Evolutionary conservation across 345 rosid species (phyloP), one percentile per base, ranked within the genome.

Genomic region (Iberis pinnata): DNA sequence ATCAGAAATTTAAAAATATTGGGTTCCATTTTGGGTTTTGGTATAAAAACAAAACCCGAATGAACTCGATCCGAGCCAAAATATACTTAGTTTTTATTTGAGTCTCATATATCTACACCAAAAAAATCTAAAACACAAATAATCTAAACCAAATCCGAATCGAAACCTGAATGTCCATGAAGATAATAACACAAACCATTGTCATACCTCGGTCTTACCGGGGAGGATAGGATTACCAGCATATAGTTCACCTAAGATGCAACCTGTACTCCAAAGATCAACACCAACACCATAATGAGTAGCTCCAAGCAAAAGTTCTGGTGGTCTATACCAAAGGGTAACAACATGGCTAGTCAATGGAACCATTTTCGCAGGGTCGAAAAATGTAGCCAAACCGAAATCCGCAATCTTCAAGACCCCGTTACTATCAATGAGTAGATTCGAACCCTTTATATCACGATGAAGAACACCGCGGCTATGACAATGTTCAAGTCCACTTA

Each of bases 241-340:
- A 56, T 87, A 84, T 48, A 90, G 45, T 61, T 90, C 98, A 52
- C 89, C 96, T 14, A 90, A 82, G 58, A 90, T 90, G 73, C 98
- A 90, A 55, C 98, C 98, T 41, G 84, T 65, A 59, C 98, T 90
- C 98, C 98, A 90, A 24, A 90, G 74, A 75, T 90, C 98, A 54
- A 90, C 82, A 18, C 89, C 87, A 38, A 78, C 86, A 45, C 89
- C 84, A 55, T 87, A 90, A 45, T 48, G 76, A 58, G 77, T 39
- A 36, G 95, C 81, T 60, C 98, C 98, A 42, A 90, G 90, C 55
- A 90, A 76, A 62, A 90, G 96, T 56, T 90, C 95, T 0, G 98
- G 98, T 12, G 96, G 96, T 64, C 96, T 75, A 68, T 90, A 90
- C 98, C 96, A 90, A 22, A 90, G 95, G 17, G 96, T 90, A 67